Conservation (phyloP, 2,329 filamentous ascomycete genomes). For the Thyridium curvatum region DNA sequence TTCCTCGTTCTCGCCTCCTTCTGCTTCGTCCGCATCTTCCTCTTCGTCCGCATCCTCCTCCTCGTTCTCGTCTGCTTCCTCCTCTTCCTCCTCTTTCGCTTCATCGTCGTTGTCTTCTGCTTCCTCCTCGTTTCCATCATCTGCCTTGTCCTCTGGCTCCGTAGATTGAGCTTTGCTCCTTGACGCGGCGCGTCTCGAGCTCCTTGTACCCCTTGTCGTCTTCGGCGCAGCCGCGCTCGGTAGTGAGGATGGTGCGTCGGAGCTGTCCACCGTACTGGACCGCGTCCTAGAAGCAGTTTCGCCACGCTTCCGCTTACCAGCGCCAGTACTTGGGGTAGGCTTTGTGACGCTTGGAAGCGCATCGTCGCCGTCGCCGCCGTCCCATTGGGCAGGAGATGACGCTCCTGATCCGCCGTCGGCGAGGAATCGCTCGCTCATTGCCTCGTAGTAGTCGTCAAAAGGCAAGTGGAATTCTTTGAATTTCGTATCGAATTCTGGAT, state of each 20-base stretch:
- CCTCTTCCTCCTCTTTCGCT: background rate
- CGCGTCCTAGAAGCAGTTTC: constrained; percentile 7
- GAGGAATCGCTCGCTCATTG: constrained; percentile 10
- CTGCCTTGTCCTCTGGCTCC: constrained; percentile 3
- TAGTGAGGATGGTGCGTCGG: constrained; percentile 6
- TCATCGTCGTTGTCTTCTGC: constrained; percentile 3
- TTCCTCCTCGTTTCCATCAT: constrained; percentile 2
- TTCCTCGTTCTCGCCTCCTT: constrained; percentile 4
- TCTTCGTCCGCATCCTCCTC: background rate
- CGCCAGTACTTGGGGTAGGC: too few species aligned
- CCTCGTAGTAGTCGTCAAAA: constrained; percentile 10
- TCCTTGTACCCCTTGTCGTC: constrained; percentile 5
- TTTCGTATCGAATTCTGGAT: constrained; percentile 6
- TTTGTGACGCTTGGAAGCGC: too few species aligned
- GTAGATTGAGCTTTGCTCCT: background rate
- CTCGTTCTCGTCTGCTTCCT: background rate
- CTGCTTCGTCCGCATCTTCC: background rate
- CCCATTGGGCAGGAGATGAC: constrained; percentile 13
- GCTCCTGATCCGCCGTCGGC: constrained; percentile 6
- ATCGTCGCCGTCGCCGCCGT: background rate
- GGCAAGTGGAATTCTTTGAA: constrained; percentile 15
- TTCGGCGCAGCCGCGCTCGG: constrained; percentile 7
- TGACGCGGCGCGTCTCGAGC: constrained; percentile 3
- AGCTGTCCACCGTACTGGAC: constrained; percentile 13
- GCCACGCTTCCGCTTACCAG: constrained; percentile 12